These are phyloP conservation scores for Dactylis glomerata DNA, from an alignment of 176 grass and related monocot genomes.

Conservation along the genomic window DNA sequence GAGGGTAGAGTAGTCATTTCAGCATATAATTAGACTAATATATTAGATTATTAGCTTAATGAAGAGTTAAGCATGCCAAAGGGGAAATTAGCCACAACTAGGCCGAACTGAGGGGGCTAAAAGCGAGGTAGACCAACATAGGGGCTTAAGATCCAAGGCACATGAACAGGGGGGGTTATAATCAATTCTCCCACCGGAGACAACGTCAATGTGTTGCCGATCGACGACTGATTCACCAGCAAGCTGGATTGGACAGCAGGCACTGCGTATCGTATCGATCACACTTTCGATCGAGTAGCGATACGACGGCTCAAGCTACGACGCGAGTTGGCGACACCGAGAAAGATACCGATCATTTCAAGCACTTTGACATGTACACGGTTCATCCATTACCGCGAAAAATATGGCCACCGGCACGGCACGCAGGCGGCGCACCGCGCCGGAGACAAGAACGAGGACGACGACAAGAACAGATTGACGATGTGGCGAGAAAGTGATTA, in stretches of 20 bases:
- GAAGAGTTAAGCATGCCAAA: no score
- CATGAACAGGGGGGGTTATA: no score
- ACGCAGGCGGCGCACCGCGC: not conserved
- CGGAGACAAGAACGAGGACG: not conserved
- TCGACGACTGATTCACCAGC: not conserved
- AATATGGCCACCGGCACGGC: constrained; percentile 7
- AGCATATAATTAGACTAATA: no score
- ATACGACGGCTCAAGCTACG: not conserved
- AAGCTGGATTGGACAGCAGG: not conserved
- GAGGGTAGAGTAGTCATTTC: no score
- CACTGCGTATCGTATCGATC: not conserved
- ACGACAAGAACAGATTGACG: not conserved
- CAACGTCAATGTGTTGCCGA: no score
- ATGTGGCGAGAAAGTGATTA: not conserved
- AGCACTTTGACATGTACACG: constrained; percentile 7
- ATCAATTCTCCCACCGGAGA: no score
- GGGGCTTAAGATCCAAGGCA: no score
- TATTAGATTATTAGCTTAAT: no score
- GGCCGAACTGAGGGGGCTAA: no score
- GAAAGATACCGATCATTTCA: not conserved
- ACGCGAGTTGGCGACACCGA: not conserved
- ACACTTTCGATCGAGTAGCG: not conserved
- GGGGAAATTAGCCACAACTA: no score
- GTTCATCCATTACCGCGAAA: constrained; percentile 19
- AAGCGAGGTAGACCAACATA: no score